Conservation (phyloP, 1,284 basidiomycete species). For the Ustilago xerochloae region DNA sequence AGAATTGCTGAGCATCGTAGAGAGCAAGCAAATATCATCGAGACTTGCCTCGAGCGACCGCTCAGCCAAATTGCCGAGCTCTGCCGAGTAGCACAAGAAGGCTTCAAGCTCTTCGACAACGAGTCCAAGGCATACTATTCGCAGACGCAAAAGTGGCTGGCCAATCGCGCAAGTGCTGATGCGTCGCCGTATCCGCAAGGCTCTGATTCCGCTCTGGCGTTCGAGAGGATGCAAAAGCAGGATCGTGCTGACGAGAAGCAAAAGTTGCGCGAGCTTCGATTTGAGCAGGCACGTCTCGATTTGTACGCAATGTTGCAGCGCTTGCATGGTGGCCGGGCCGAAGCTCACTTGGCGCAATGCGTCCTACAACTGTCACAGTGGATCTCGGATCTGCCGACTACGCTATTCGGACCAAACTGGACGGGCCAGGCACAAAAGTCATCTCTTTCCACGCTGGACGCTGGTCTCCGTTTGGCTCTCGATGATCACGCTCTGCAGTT, state of each 20-base stretch:
- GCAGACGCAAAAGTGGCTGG: conserved; percentile 61
- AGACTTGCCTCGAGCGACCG: conserved; percentile 43
- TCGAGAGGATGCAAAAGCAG: conserved; percentile 27
- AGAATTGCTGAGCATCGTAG: conserved; percentile 12
- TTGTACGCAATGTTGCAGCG: conserved; percentile 22
- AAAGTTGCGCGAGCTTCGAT: conserved; percentile 49
- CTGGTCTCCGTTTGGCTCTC: conserved; percentile 10
- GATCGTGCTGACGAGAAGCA: conserved; percentile 58
- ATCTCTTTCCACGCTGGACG: conserved; percentile 3
- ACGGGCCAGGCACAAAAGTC: neutral
- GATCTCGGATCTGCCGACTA: conserved; percentile 17
- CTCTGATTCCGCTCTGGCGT: conserved; percentile 2
- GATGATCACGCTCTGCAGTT: conserved; percentile 9
- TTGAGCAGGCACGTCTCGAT: conserved; percentile 52
- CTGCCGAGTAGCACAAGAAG: conserved; percentile 43
- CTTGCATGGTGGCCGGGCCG: conserved; percentile 53
- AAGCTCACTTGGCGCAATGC: conserved; percentile 37
- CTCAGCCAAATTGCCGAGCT: conserved; percentile 39
- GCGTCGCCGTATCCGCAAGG: neutral
- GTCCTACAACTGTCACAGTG: conserved; percentile 41
- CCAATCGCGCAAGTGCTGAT: conserved; percentile 22
- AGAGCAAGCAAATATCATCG: conserved; percentile 30
- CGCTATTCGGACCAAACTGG: conserved; percentile 10
- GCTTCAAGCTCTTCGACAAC: conserved; percentile 48
- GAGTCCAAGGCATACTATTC: conserved; percentile 60